A percentile compares a stretch with the other conserved stretches of the same genome.
Conservation (phyloP, 352 stramenopile genomes). For the Phytophthora ramorum region DNA sequence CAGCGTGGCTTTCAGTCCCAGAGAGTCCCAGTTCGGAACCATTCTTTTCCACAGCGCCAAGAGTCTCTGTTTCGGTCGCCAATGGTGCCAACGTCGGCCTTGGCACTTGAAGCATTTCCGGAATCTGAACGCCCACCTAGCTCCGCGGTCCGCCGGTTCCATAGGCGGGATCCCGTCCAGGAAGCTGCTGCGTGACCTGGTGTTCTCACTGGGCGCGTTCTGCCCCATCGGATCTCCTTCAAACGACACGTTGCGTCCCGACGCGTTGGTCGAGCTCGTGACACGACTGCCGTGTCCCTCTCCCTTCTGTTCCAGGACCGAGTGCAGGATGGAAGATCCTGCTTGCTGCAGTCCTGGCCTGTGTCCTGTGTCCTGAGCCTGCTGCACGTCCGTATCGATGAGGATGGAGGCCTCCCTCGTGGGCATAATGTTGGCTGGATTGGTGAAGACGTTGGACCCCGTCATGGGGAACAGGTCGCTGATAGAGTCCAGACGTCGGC, state of each 20-base stretch:
- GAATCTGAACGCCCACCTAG: constrained; percentile 25
- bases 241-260: constrained; percentile 27
- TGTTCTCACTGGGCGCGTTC: constrained; percentile 42
- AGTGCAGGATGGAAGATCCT: constrained; percentile 32
- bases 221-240: constrained; percentile 40
- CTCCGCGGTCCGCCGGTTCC: constrained; percentile 29
- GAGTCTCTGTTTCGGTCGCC: constrained; percentile 33
- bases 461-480: constrained; percentile 76
- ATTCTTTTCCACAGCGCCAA: constrained; percentile 61
- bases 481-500: constrained; percentile 52
- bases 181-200: constrained; percentile 34
- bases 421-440: constrained; percentile 77
- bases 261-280: constrained; percentile 26
- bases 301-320: constrained; percentile 38
- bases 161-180: constrained; percentile 36
- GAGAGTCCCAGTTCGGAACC: constrained; percentile 79
- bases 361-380: constrained; percentile 31
- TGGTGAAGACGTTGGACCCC: constrained; percentile 66
- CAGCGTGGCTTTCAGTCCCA: constrained; percentile 66
- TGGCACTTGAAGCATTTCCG: constrained; percentile 35
- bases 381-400: constrained; percentile 69
- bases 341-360: constrained; percentile 24
- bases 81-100: constrained; percentile 21
- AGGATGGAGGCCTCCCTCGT: constrained; percentile 80
- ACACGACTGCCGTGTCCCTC: constrained; percentile 26